Evolutionary conservation across 345 rosid species (phyloP), one percentile per base, ranked within the genome.

Genomic region (Syzygium aqueum): DNA sequence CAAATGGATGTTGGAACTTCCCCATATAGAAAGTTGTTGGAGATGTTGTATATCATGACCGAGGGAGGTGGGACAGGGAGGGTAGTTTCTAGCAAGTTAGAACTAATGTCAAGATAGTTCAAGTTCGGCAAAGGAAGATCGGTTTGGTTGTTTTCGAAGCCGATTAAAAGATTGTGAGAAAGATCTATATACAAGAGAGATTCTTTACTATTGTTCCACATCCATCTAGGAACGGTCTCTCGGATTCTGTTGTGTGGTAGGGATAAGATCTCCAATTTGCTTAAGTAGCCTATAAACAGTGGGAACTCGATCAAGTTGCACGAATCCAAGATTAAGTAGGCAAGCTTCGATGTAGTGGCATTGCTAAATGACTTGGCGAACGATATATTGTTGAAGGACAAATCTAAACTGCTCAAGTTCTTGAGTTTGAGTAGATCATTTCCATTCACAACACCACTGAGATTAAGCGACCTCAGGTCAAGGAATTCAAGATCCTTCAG

Each of bases 221-320:
- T 15, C 77, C 77, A 63, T 6, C 40, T 28, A 28, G 40, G 77
- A 28, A 63, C 15, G 40, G 37, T 63, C 77, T 37, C 77, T 28
- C 2, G 4, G 0, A 63, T 63, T 28, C 1, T 28, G 5, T 63
- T 28, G 22, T 28, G 21, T 2, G 5, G 0, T 14, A 63, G 5
- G 5, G 6, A 2, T 28, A 63, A n/a, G 21, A 0, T 0, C 67
- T 2, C 17, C 33, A 61, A 61, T 61, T 61, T 0, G 17, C 33
- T 61, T 13, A n/a, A 61, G 67, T 61, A 61, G 67, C 3, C 33
- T 61, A 13, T 27, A 27, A 61, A 61, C 2, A 2, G 17, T 27
- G 67, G 33, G 33, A 61, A 61, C 33, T 61, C 67, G 16, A 1
- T 61, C 67, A n/a, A 59, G 67, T 61, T 61, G 67, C 67, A 5